These are phyloP conservation scores for Vairimorpha ceranae DNA, from an alignment of 371 early-diverging fungal genomes.

Conservation along the genomic window DNA sequence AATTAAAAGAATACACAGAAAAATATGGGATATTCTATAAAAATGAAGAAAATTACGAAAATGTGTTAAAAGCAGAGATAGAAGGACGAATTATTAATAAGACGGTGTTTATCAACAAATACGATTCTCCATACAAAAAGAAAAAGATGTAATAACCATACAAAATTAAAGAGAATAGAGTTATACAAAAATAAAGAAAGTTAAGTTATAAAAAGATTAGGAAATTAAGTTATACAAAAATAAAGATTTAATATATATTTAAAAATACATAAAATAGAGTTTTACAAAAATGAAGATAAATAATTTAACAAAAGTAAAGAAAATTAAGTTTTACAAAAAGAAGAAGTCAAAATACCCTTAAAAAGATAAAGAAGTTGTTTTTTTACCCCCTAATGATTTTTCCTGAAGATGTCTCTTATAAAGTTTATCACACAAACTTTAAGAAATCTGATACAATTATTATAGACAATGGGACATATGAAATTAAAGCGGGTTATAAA, in stretches of 20 bases:
- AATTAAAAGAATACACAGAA: slow-evolving; percentile 38
- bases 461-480: slow-evolving; percentile 62
- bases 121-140: slow-evolving; percentile 37
- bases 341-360: too few species aligned
- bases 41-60: slow-evolving; percentile 20
- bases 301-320: too few species aligned
- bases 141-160: background rate
- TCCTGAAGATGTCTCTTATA: too few species aligned
- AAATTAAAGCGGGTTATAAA: slow-evolving; percentile 57
- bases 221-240: too few species aligned
- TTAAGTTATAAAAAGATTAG: too few species aligned
- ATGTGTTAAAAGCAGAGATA: slow-evolving; percentile 47
- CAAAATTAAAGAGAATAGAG: background rate
- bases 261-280: too few species aligned
- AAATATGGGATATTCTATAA: slow-evolving; percentile 36
- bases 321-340: too few species aligned
- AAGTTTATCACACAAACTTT: background rate
- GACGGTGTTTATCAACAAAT: slow-evolving; percentile 53
- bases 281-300: too few species aligned
- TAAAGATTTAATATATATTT: too few species aligned
- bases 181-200: too few species aligned
- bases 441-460: slow-evolving; percentile 42
- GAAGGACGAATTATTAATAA: slow-evolving; percentile 58
- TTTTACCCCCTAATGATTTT: too few species aligned
- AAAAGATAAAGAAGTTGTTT: too few species aligned